Conservation (phyloP, 352 stramenopile species). For the Pythium guiyangense region DNA sequence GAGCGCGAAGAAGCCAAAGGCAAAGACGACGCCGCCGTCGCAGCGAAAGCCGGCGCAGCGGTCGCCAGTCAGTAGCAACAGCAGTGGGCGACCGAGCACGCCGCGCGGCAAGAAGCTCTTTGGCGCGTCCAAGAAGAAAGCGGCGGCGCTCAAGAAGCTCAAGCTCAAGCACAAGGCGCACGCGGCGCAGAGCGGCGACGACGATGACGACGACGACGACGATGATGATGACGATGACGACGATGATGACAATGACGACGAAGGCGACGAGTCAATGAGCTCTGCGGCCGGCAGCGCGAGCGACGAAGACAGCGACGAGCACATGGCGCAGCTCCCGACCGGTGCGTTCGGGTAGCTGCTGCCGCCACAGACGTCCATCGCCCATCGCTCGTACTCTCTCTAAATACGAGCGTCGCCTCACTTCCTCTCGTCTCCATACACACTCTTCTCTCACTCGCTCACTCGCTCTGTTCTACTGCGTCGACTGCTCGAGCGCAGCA, state of each 20-base stretch:
- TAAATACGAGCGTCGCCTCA: neutral
- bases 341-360: constrained; percentile 43
- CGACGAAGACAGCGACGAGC: constrained; percentile 60
- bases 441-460: too few relatives aligned
- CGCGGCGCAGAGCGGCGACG: neutral
- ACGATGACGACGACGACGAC: constrained; percentile 17
- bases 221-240: constrained; percentile 26
- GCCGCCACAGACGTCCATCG: too few relatives aligned
- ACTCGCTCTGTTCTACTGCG: neutral
- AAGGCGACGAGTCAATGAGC: constrained; percentile 33
- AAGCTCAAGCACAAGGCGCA: neutral
- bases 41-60: constrained; percentile 9
- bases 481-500: neutral
- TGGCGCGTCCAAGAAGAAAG: constrained; percentile 14
- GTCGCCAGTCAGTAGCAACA: neutral
- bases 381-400: neutral
- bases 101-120: constrained; percentile 12
- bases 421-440: neutral
- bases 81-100: neutral
- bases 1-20: constrained; percentile 1
- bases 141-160: constrained; percentile 10
- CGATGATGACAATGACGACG: constrained; percentile 18
- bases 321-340: constrained; percentile 55
- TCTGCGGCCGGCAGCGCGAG: constrained; percentile 32
- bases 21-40: neutral